phyloP scores from a whole-genome alignment of 345 rosid species.

The Angophora floribunda region DNA sequence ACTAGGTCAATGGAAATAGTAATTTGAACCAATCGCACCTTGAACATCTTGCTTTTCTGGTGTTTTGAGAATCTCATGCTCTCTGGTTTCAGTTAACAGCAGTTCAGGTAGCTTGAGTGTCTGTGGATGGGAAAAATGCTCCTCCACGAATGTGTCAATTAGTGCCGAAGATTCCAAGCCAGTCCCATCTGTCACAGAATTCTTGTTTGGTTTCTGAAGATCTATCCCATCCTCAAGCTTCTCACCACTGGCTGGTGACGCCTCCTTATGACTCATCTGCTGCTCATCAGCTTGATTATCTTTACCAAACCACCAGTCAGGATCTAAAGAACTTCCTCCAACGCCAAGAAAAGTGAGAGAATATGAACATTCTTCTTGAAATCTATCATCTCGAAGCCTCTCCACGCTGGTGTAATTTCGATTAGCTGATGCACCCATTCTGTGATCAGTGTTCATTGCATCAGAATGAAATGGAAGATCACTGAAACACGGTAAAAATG shows the following conservation, averaged over 20 bases:
- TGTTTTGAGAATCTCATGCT: neutral
- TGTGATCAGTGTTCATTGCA: slow-evolving; percentile 4
- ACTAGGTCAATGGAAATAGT: neutral
- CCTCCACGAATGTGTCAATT: neutral
- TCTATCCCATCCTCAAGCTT: neutral
- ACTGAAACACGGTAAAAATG: neutral
- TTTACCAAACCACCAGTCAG: slow-evolving; percentile 6
- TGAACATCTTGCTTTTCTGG: neutral
- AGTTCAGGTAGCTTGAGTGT: neutral
- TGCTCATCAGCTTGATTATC: slow-evolving; percentile 12
- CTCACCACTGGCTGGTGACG: neutral
- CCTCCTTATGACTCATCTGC: slow-evolving; percentile 9
- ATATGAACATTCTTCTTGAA: slow-evolving; percentile 1
- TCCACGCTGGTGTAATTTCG: slow-evolving; percentile 12
- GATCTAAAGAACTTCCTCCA: slow-evolving; percentile 12
- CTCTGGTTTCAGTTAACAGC: neutral
- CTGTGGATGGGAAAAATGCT: neutral
- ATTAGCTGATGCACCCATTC: neutral
- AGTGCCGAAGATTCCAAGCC: neutral
- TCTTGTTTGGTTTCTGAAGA: neutral
- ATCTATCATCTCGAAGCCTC: slow-evolving; percentile 8
- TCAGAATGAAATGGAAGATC: neutral
- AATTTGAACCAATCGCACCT: neutral
- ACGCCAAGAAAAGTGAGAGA: slow-evolving; percentile 1
- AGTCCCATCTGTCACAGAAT: neutral